These are phyloP conservation scores for Peniophora sp. DNA, from an alignment of 1,284 basidiomycete genomes.

Conservation along the genomic window DNA sequence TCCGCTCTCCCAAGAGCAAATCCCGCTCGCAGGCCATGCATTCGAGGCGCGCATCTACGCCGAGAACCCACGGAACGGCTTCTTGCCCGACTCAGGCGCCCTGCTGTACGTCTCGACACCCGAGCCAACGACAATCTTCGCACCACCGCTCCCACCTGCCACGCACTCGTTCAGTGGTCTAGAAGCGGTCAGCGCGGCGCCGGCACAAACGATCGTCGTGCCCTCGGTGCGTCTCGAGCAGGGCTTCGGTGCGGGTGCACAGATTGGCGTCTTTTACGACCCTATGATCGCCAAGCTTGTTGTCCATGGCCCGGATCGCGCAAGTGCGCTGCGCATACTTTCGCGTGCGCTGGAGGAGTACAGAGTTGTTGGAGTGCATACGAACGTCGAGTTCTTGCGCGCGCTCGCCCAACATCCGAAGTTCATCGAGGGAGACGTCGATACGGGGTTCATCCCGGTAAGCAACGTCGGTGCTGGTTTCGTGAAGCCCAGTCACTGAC, in stretches of 20 bases:
- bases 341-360: constrained; percentile 81
- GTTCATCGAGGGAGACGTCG: constrained; percentile 79
- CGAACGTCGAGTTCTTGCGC: constrained; percentile 87
- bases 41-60: constrained; percentile 98
- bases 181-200: constrained; percentile 8
- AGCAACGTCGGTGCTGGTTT: not conserved
- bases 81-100: constrained; percentile 85
- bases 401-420: constrained; percentile 69
- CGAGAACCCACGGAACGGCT: constrained; percentile 89
- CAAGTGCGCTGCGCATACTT: constrained; percentile 77
- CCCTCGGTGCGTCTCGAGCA: constrained; percentile 84
- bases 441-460: constrained; percentile 89
- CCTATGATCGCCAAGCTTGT: constrained; percentile 95
- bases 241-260: constrained; percentile 79
- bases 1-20: constrained; percentile 67
- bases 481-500: constrained; percentile 13
- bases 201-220: constrained; percentile 21
- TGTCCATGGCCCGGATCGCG: constrained; percentile 82
- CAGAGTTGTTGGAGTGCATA: constrained; percentile 84
- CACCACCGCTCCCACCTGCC: constrained; percentile 33
- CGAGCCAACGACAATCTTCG: constrained; percentile 56
- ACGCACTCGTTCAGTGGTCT: constrained; percentile 11
- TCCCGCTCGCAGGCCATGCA: constrained; percentile 84
- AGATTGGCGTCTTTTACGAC: constrained; percentile 91
- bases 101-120: constrained; percentile 78